Percentiles rank a stretch among this genome's conserved stretches.
Evolutionary conservation across 1,284 basidiomycete species (phyloP).

Genomic region (Heterobasidion annosum): DNA sequence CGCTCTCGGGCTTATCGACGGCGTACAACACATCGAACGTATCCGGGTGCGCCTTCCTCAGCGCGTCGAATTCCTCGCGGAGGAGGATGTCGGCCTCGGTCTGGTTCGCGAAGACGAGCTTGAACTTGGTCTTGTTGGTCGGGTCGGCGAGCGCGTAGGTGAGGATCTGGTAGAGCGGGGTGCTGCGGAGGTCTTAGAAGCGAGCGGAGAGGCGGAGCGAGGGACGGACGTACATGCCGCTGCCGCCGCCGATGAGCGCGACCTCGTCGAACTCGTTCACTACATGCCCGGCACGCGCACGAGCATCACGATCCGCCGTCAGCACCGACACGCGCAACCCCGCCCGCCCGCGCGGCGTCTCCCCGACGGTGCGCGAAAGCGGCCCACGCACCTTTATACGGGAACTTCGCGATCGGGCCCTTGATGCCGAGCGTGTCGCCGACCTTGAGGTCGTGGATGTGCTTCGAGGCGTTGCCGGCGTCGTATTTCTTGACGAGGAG

Average conservation of each 20-base stretch:
- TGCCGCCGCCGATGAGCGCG: slow-evolving; percentile 85
- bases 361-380: neutral
- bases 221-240: slow-evolving; percentile 58
- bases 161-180: slow-evolving; percentile 72
- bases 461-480: slow-evolving; percentile 71
- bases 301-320: too few species aligned
- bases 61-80: slow-evolving; percentile 70
- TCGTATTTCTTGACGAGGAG: slow-evolving; percentile 88
- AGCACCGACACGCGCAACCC: too few species aligned
- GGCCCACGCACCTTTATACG: slow-evolving; percentile 56
- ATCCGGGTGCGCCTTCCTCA: slow-evolving; percentile 64
- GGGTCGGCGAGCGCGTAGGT: slow-evolving; percentile 64
- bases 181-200: slow-evolving; percentile 29
- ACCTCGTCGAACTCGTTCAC: slow-evolving; percentile 83
- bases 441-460: slow-evolving; percentile 62
- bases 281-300: slow-evolving; percentile 16
- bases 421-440: slow-evolving; percentile 86
- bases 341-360: neutral
- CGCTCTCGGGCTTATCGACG: slow-evolving; percentile 67
- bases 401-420: slow-evolving; percentile 82
- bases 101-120: slow-evolving; percentile 86
- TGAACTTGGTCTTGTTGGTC: slow-evolving; percentile 91
- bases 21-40: slow-evolving; percentile 81
- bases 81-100: slow-evolving; percentile 89
- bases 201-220: neutral